Evolutionary conservation across 2,329 filamentous ascomycete genomes (phyloP).

Genomic region (Apiospora aurea): DNA sequence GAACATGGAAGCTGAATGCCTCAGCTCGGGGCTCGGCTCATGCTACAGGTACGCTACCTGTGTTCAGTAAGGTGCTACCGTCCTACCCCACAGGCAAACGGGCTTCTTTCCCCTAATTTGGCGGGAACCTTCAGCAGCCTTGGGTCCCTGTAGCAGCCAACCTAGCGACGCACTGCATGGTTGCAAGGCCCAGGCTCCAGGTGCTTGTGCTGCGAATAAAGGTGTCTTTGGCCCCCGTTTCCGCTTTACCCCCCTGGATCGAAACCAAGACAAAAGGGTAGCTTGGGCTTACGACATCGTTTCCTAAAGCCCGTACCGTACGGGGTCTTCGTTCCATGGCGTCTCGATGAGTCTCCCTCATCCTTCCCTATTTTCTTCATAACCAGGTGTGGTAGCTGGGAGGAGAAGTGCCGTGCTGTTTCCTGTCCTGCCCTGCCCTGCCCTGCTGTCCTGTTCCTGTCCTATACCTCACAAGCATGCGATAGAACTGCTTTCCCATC

Average conservation of each 20-base stretch:
- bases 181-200: constrained; percentile 3
- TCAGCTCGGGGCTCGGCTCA: constrained; percentile 3
- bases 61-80: not conserved
- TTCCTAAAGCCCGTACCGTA: constrained; percentile 1
- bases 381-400: constrained; percentile 7
- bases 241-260: constrained; percentile 11
- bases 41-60: not conserved
- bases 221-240: constrained; percentile 10
- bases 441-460: not conserved
- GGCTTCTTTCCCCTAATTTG: not conserved
- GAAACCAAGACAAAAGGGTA: constrained; percentile 7
- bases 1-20: not conserved
- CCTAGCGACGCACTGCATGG: not conserved
- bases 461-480: not conserved
- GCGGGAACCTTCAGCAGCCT: constrained; percentile 4
- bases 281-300: constrained; percentile 20
- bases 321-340: constrained; percentile 1
- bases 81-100: constrained; percentile 4
- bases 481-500: constrained; percentile 1
- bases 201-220: constrained; percentile 12
- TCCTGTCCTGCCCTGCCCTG: too few relatives aligned
- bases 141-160: not conserved
- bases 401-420: not conserved
- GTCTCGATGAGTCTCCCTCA: constrained; percentile 17
- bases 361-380: constrained; percentile 9